A percentile compares a stretch with the other conserved stretches of the same genome.
Evolutionary conservation across 805 yeast genomes (phyloP).

Genomic region (Candida silvicultrix): DNA sequence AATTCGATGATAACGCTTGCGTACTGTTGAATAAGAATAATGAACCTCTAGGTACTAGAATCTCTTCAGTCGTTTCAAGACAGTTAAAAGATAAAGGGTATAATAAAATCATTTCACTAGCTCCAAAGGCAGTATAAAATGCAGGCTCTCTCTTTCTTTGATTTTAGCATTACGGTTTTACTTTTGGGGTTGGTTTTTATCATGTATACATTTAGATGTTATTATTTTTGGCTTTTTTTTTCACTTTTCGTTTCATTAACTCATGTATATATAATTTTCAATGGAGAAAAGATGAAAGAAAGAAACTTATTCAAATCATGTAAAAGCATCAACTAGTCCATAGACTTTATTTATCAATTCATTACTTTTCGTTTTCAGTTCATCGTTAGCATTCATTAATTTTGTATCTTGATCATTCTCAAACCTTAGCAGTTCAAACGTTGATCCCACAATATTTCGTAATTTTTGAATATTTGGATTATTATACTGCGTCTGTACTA

Average conservation of each 20-base stretch:
- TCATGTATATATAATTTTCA: constrained; percentile 2
- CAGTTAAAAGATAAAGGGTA: constrained; percentile 80
- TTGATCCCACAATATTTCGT: constrained; percentile 10
- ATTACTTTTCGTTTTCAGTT: constrained; percentile 6
- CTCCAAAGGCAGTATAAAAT: constrained; percentile 67
- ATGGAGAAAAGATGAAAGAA: background rate
- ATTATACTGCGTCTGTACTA: constrained; percentile 7
- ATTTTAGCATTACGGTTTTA: background rate
- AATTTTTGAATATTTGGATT: constrained; percentile 12
- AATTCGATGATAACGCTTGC: constrained; percentile 96
- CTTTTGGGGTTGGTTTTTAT: background rate
- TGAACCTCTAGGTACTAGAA: constrained; percentile 94
- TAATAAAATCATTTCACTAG: constrained; percentile 82
- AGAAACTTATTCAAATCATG: background rate
- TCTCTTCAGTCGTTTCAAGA: constrained; percentile 83
- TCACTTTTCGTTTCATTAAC: background rate
- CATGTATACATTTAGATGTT: too few relatives aligned
- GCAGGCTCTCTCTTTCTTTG: background rate
- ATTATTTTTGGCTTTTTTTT: too few relatives aligned
- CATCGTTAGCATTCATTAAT: constrained; percentile 10
- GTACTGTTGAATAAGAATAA: constrained; percentile 87
- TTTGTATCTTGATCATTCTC: constrained; percentile 5
- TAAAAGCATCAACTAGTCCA: constrained; percentile 12
- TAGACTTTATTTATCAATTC: constrained; percentile 6
- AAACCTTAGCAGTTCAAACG: constrained; percentile 12